A percentile compares a stretch with the other conserved stretches of the same genome.
phyloP scores from a whole-genome alignment of 2,329 filamentous ascomycete species.

The Onygenales sp. region DNA sequence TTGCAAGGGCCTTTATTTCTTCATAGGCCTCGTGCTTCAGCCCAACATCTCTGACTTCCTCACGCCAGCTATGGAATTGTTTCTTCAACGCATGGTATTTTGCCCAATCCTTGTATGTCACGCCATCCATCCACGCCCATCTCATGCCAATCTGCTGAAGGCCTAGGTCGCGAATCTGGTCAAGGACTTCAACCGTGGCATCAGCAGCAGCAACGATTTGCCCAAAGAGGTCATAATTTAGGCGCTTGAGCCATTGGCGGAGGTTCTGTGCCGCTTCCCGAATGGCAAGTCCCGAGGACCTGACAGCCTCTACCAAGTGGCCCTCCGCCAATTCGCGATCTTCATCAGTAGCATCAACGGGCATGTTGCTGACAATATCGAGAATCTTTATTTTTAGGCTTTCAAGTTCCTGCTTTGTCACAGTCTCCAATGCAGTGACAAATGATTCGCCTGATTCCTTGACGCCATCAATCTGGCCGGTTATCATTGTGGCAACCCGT shows the following conservation, averaged over 20 bases:
- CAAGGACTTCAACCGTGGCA: slow-evolving; percentile 71
- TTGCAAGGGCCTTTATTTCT: slow-evolving; percentile 56
- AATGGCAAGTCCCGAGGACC: slow-evolving; percentile 60
- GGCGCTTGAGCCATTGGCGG: slow-evolving; percentile 65
- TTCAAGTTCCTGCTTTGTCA: slow-evolving; percentile 53
- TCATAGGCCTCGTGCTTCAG: slow-evolving; percentile 62
- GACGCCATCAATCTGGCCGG: slow-evolving; percentile 50
- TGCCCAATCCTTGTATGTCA: slow-evolving; percentile 95
- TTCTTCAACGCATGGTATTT: slow-evolving; percentile 84
- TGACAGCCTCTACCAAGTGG: slow-evolving; percentile 47
- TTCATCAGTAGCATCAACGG: slow-evolving; percentile 47
- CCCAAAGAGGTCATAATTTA: slow-evolving; percentile 58
- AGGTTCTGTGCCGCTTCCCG: slow-evolving; percentile 69
- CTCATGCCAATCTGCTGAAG: slow-evolving; percentile 84
- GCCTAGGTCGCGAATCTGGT: slow-evolving; percentile 71
- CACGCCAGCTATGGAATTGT: slow-evolving; percentile 74
- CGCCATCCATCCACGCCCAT: slow-evolving; percentile 91
- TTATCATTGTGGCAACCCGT: slow-evolving; percentile 60
- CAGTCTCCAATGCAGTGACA: slow-evolving; percentile 58
- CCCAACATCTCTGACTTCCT: slow-evolving; percentile 68
- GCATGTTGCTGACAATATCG: slow-evolving; percentile 43
- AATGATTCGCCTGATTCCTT: slow-evolving; percentile 36
- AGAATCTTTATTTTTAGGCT: slow-evolving; percentile 60
- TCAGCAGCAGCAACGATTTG: slow-evolving; percentile 65
- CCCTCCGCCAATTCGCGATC: slow-evolving; percentile 44